Evolutionary conservation across 345 rosid genomes (phyloP).

Genomic region (Gossypium thurberi): DNA sequence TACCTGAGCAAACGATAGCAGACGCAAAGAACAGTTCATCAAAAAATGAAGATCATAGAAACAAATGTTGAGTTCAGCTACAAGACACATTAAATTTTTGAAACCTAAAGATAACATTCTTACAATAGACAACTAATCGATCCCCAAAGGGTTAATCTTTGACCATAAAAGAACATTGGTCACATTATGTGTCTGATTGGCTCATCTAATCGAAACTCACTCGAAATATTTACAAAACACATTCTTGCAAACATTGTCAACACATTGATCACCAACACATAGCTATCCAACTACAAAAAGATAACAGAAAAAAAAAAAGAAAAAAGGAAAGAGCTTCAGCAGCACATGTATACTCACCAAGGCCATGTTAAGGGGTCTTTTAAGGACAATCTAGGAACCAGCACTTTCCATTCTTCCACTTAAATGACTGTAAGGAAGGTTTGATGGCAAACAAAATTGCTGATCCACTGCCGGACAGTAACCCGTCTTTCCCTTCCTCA

Average conservation of each 20-base stretch:
- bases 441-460: constrained; percentile 28
- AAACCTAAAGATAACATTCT: no score
- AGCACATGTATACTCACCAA: constrained; percentile 11
- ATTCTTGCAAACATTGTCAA: constrained; percentile 13
- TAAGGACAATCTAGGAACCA: constrained; percentile 25
- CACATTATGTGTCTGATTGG: background rate
- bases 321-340: constrained; percentile 4
- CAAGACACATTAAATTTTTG: no score
- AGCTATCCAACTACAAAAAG: background rate
- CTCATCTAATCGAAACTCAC: constrained; percentile 12
- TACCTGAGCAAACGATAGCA: no score
- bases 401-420: constrained; percentile 23
- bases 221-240: constrained; percentile 27
- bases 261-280: constrained; percentile 16
- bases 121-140: no score
- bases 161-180: no score
- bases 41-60: no score
- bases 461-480: constrained; percentile 24
- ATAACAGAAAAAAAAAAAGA: no score
- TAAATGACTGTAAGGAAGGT: constrained; percentile 23
- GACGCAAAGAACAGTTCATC: no score
- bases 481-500: constrained; percentile 34
- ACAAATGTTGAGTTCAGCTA: no score
- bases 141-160: background rate
- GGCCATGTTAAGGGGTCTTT: constrained; percentile 14